phyloP scores from a whole-genome alignment of 768 basidiomycete species.

The Mrakia frigida region DNA sequence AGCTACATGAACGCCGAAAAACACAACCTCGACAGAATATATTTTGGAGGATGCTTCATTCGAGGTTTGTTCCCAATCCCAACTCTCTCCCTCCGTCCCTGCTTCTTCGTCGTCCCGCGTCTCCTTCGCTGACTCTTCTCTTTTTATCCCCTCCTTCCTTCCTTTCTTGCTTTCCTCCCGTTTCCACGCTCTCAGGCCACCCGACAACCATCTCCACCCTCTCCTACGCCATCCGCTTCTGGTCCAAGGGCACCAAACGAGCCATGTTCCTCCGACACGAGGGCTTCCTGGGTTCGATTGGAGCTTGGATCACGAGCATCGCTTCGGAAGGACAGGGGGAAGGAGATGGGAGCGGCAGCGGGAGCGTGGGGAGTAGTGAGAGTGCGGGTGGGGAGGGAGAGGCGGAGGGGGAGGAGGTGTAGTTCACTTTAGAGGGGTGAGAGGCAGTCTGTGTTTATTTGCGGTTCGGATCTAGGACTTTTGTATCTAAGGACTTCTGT shows the following conservation, averaged over 20 bases:
- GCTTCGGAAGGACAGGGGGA: neutral
- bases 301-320: slow-evolving; percentile 97
- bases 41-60: slow-evolving; percentile 99
- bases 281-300: slow-evolving; percentile 93
- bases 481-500: no score
- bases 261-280: slow-evolving; percentile 96
- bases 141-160: neutral
- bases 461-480: no score
- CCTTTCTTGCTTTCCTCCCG: slow-evolving; percentile 23
- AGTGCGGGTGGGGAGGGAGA: neutral
- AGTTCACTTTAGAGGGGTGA: no score
- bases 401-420: neutral
- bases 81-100: no score
- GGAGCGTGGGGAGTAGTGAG: neutral
- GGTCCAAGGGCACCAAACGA: slow-evolving; percentile 95
- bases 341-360: neutral
- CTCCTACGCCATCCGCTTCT: slow-evolving; percentile 98
- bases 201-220: slow-evolving; percentile 94
- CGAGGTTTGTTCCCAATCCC: slow-evolving; percentile 69
- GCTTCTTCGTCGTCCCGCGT: no score
- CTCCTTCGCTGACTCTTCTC: no score
- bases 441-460: no score
- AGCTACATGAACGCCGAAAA: slow-evolving; percentile 99
- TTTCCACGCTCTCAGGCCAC: slow-evolving; percentile 59
- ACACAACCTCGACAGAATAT: slow-evolving; percentile 91